Evolutionary conservation across 2,329 filamentous ascomycete species (phyloP), one percentile per base, ranked within the genome.

Genomic region (Cyphellophora attinorum): DNA sequence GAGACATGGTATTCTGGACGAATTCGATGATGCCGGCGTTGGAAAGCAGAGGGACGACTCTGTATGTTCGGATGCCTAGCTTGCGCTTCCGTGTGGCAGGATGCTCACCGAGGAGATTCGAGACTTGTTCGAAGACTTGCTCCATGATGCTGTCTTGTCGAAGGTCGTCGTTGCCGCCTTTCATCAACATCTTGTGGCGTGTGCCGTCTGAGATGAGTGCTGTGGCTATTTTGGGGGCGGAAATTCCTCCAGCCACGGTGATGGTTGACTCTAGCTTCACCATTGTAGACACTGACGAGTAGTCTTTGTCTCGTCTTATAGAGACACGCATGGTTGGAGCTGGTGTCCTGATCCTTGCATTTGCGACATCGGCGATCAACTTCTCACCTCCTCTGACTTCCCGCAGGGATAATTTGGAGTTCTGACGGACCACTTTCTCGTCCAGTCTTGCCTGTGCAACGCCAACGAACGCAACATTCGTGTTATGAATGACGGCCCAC

Each of bases 101-200:
- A 56, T 96, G 86, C 31, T 84, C 79, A 54, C 84, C 83, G 16
- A 99, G 67, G 14, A 98, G 74, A 33, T 84, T 83, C 38, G 86
- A 96, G 14, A 95, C 91, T 59, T 93, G 86, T 39, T 88, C 85
- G 56, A 98, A 99, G 1, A 98, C 91, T 60, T 99, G 91, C 59
- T 98, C 93, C 93, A 99, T 99, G 66, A 79, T 98, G 29, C 89
- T 85, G 52, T 99, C 91, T 62, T 98, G 91, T 6, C 93, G 82
- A 10, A 99, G 72, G 54, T 98, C 89, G 56, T 98, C 91, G 52
- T 89, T 89, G 12, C 91, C 88, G 42, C 86, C 86, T 67, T 98
- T 98, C 54, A 94, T 79, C 42, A 98, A 67, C 59, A 95, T 86
- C 56, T 84, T 94, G 62, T 88, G 94, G 21, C 70, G 73, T 37